Evolutionary conservation across 371 early-diverging fungal species (phyloP).

Genomic region (Encephalitozoon hellem): DNA sequence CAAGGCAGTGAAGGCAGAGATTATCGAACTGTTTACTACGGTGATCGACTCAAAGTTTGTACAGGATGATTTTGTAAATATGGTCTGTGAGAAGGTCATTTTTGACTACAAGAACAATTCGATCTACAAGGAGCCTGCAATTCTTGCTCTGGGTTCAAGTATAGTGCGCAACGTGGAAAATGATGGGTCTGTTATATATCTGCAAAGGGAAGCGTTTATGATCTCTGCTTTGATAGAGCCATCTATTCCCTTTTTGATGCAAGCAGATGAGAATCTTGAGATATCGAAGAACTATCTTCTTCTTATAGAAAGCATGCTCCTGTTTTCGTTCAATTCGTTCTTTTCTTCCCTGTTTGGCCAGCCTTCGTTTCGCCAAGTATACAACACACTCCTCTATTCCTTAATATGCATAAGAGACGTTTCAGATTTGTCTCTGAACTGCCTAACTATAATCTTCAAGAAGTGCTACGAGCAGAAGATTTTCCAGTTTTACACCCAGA

Average conservation of each 20-base stretch:
- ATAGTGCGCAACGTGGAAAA: conserved; percentile 32
- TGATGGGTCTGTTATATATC: not conserved
- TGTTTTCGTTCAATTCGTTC: conserved; percentile 16
- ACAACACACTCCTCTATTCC: conserved; percentile 29
- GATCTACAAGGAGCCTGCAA: conserved; percentile 21
- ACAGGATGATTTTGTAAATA: conserved; percentile 31
- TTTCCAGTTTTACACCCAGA: conserved; percentile 34
- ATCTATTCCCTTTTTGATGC: conserved; percentile 28
- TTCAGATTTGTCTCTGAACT: conserved; percentile 11
- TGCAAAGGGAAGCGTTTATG: conserved; percentile 40
- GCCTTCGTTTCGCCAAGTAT: conserved; percentile 13
- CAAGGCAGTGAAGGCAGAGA: conserved; percentile 20
- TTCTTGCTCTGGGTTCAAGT: conserved; percentile 14
- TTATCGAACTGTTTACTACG: conserved; percentile 30
- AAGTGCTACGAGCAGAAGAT: conserved; percentile 32
- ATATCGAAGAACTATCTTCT: conserved; percentile 29
- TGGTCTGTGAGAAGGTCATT: conserved; percentile 36
- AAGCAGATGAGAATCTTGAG: conserved; percentile 46
- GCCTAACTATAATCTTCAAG: conserved; percentile 26
- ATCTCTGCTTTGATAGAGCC: conserved; percentile 37
- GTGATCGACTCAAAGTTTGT: conserved; percentile 5
- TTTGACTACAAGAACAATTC: conserved; percentile 36
- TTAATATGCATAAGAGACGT: conserved; percentile 40
- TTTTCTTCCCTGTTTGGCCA: conserved; percentile 28
- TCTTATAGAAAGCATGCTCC: conserved; percentile 16